Percentiles rank a stretch among this genome's conserved stretches.
Evolutionary conservation across 2,329 filamentous ascomycete genomes (phyloP).

Genomic region (Sporothrix inflata): DNA sequence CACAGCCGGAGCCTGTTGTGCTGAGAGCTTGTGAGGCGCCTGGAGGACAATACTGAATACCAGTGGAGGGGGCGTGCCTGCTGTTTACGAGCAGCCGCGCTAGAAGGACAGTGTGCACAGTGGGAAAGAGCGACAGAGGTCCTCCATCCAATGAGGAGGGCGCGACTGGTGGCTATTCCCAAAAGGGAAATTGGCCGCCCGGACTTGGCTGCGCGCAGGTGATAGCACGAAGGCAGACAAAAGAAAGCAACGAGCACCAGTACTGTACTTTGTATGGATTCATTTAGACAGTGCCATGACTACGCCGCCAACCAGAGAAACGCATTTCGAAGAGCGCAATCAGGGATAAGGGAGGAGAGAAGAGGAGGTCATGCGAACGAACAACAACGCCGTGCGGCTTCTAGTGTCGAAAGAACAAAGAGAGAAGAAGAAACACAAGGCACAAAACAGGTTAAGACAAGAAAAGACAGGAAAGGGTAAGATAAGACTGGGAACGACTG

Average conservation of each 20-base stretch:
- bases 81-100: background rate
- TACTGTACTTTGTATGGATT: no score
- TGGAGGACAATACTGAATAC: background rate
- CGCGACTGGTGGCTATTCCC: background rate
- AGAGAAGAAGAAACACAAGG: background rate
- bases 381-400: background rate
- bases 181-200: conserved; percentile 3
- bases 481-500: background rate
- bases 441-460: no score
- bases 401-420: background rate
- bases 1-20: no score
- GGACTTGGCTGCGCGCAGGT: background rate
- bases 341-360: background rate
- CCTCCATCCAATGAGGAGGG: background rate
- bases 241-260: no score
- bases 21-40: no score
- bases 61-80: background rate
- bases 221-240: background rate
- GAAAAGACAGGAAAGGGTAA: no score
- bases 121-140: conserved; percentile 1
- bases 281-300: background rate
- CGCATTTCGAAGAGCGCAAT: no score
- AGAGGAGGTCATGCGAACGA: background rate
- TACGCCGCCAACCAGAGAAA: no score
- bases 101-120: background rate